Evolutionary conservation across 495 filamentous ascomycete genomes (phyloP).

Genomic region (Lasiosphaeriaceae sp.): DNA sequence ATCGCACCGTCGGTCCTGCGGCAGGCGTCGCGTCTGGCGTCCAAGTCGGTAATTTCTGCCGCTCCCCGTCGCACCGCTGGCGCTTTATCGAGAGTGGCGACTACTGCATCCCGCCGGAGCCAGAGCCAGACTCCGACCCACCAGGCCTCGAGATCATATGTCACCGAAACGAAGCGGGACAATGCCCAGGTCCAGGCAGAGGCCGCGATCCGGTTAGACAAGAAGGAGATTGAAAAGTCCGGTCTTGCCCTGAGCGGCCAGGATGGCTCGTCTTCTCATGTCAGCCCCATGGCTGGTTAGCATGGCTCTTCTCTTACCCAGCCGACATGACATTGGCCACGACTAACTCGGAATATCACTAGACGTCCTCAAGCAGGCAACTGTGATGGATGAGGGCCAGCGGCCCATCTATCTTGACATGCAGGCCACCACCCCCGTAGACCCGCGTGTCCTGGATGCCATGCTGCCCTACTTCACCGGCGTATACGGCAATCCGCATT

Average conservation of each 20-base stretch:
- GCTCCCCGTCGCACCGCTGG: slow-evolving; percentile 42
- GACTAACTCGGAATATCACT: slow-evolving; percentile 4
- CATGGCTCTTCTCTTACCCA: neutral
- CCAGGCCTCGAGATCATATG: slow-evolving; percentile 58
- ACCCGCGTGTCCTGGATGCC: slow-evolving; percentile 89
- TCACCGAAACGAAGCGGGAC: slow-evolving; percentile 75
- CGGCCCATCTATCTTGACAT: slow-evolving; percentile 97
- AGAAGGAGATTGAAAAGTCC: slow-evolving; percentile 75
- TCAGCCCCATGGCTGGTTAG: slow-evolving; percentile 75
- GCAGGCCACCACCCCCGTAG: slow-evolving; percentile 96
- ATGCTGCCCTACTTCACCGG: slow-evolving; percentile 95
- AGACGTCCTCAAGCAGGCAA: slow-evolving; percentile 87
- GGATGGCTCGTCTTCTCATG: slow-evolving; percentile 44
- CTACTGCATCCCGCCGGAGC: slow-evolving; percentile 15
- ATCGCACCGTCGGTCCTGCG: slow-evolving; percentile 68
- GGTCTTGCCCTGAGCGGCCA: slow-evolving; percentile 58
- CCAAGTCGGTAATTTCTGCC: slow-evolving; percentile 48
- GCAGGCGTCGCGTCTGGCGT: slow-evolving; percentile 71
- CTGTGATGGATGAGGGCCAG: slow-evolving; percentile 88
- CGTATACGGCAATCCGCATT: slow-evolving; percentile 95
- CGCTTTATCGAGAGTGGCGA: slow-evolving; percentile 42
- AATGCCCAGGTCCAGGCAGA: slow-evolving; percentile 81
- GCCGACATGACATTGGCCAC: neutral
- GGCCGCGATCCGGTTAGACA: slow-evolving; percentile 76
- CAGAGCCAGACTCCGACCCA: slow-evolving; percentile 3